Conservation (phyloP, 768 basidiomycete genomes). For the Hericium alpestre region DNA sequence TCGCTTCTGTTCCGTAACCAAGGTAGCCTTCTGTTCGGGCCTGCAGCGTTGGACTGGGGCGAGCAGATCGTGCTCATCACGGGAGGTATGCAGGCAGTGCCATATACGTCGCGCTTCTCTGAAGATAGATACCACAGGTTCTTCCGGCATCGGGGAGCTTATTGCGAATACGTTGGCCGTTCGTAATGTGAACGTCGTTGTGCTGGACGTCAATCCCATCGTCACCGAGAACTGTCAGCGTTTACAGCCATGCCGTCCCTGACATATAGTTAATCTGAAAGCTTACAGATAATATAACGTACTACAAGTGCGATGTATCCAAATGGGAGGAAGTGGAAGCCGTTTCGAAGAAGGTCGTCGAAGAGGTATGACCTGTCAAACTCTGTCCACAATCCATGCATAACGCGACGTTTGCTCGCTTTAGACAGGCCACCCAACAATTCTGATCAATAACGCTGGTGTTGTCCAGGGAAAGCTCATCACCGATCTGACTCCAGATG, state of each 20-base stretch:
- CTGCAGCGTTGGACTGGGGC: conserved; percentile 65
- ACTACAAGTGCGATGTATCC: conserved; percentile 88
- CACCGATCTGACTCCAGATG: conserved; percentile 65
- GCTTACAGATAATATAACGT: conserved; percentile 59
- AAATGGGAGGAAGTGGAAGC: conserved; percentile 77
- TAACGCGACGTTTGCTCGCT: background rate
- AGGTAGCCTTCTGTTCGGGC: conserved; percentile 49
- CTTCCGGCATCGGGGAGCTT: conserved; percentile 83
- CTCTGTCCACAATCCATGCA: background rate
- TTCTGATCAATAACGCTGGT: conserved; percentile 92
- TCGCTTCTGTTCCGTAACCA: conserved; percentile 71
- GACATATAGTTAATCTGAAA: background rate
- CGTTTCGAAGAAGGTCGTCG: conserved; percentile 58
- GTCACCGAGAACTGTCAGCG: conserved; percentile 63
- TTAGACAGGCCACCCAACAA: conserved; percentile 79
- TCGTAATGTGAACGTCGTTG: conserved; percentile 72
- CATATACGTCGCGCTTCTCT: background rate
- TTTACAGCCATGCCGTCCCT: background rate
- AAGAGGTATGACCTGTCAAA: conserved; percentile 47
- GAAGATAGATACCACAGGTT: conserved; percentile 34
- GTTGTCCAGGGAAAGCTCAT: conserved; percentile 84
- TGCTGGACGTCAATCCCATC: conserved; percentile 76
- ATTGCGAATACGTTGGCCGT: conserved; percentile 81
- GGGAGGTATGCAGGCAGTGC: conserved; percentile 49
- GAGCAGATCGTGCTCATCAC: conserved; percentile 87